These are phyloP conservation scores for Heteromeles arbutifolia DNA, from an alignment of 306 rosid genomes.

Conservation along the genomic window DNA sequence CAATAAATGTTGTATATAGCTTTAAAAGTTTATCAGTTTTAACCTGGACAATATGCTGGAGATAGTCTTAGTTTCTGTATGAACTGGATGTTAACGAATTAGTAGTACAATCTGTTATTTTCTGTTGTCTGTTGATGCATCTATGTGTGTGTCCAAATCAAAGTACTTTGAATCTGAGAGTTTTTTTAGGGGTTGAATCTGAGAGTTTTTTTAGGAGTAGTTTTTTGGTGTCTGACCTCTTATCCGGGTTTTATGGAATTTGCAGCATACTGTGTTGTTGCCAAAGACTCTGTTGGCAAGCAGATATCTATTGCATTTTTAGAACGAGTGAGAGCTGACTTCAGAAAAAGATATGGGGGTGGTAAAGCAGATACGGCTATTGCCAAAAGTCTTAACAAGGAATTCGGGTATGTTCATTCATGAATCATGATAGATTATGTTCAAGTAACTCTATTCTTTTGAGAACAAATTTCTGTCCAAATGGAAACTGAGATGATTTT, in stretches of 20 bases:
- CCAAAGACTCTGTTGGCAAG: slow-evolving; percentile 79
- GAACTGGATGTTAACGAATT: not conserved
- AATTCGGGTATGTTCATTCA: slow-evolving; percentile 62
- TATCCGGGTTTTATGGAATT: slow-evolving; percentile 18
- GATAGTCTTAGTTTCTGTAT: not conserved
- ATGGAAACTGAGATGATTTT: slow-evolving; percentile 4
- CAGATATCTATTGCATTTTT: slow-evolving; percentile 85
- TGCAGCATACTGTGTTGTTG: slow-evolving; percentile 95
- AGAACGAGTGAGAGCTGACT: slow-evolving; percentile 79
- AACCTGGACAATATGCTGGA: not conserved
- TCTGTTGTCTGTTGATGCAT: not conserved
- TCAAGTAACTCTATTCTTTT: slow-evolving; percentile 5
- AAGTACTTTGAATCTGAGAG: not conserved
- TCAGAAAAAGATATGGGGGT: slow-evolving; percentile 80
- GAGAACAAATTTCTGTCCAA: not conserved
- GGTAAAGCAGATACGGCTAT: slow-evolving; percentile 85
- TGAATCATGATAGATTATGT: slow-evolving; percentile 2
- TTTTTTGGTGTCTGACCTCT: not conserved
- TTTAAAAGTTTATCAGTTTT: not conserved
- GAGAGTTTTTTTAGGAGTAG: not conserved
- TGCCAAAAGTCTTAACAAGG: slow-evolving; percentile 90
- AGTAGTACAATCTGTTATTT: not conserved
- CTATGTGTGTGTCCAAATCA: not conserved
- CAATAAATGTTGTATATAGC: not conserved
- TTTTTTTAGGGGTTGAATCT: not conserved